A percentile compares a stretch with the other conserved stretches of the same genome.
Conservation (phyloP, 2,329 filamentous ascomycete species). For the Calonectria naviculata region DNA sequence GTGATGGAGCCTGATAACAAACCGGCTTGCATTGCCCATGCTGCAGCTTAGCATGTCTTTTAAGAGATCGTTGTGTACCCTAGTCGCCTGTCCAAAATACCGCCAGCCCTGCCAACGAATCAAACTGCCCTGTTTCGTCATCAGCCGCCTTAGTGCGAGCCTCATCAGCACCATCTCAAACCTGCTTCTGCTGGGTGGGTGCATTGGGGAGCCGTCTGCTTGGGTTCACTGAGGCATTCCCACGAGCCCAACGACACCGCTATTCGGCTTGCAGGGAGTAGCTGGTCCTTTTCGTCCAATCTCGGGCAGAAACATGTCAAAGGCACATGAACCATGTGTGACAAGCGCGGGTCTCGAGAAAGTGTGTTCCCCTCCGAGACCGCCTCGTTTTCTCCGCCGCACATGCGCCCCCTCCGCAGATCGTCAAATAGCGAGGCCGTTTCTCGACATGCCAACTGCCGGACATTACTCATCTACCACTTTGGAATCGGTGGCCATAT, state of each 20-base stretch:
- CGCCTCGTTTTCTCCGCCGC: neutral
- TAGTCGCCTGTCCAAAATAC: neutral
- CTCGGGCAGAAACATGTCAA: neutral
- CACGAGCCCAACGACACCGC: neutral
- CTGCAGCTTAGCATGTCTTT: neutral
- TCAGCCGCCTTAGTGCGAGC: slow-evolving; percentile 21
- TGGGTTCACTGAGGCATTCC: neutral
- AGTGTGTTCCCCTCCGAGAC: neutral
- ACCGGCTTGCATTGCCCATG: neutral
- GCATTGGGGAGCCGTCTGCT: neutral
- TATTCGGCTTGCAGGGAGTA: neutral
- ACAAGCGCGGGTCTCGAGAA: neutral
- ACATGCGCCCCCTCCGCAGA: neutral
- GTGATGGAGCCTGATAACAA: neutral
- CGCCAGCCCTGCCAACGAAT: slow-evolving; percentile 29
- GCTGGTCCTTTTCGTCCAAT: neutral
- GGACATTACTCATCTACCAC: neutral
- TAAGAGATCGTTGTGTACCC: slow-evolving; percentile 8
- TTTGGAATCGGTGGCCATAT: neutral
- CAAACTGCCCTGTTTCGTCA: slow-evolving; percentile 32
- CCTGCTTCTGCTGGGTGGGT: neutral
- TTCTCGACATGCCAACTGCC: neutral
- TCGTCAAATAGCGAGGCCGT: neutral
- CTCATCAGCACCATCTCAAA: slow-evolving; percentile 5
- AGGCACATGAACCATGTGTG: neutral